Evolutionary conservation across 495 filamentous ascomycete genomes (phyloP).

Genomic region (Alectoria sarmentosa): DNA sequence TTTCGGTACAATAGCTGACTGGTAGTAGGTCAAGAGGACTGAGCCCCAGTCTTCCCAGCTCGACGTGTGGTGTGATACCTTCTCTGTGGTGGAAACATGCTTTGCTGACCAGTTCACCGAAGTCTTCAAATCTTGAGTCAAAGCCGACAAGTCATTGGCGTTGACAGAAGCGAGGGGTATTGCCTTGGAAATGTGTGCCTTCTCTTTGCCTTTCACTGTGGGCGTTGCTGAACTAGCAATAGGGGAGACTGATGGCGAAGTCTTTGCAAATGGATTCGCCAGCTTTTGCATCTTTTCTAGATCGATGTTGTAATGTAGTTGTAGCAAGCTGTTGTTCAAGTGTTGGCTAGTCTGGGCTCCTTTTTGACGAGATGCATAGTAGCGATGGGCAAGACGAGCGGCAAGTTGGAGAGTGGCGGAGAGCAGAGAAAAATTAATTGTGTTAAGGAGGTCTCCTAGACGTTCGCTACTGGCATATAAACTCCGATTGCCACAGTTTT

Average conservation of each 20-base stretch:
- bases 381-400: conserved; percentile 81
- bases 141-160: conserved; percentile 68
- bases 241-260: conserved; percentile 33
- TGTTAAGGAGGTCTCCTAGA: conserved; percentile 79
- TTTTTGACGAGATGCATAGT: conserved; percentile 78
- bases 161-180: conserved; percentile 45
- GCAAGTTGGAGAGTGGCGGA: conserved; percentile 66
- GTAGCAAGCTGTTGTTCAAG: conserved; percentile 64
- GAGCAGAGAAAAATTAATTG: conserved; percentile 71
- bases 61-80: conserved; percentile 25
- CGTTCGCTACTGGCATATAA: conserved; percentile 89
- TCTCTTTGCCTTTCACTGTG: conserved; percentile 66
- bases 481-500: conserved; percentile 96
- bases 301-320: conserved; percentile 90
- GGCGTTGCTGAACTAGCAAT: conserved; percentile 38
- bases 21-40: conserved; percentile 61
- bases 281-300: conserved; percentile 80
- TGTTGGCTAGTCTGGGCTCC: conserved; percentile 47
- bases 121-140: conserved; percentile 50
- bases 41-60: conserved; percentile 62
- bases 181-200: conserved; percentile 36
- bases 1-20: conserved; percentile 29
- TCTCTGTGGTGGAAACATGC: conserved; percentile 29
- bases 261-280: conserved; percentile 76
- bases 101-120: conserved; percentile 38